phyloP scores from a whole-genome alignment of 345 rosid species.

The Bruguiera gymnorhiza region DNA sequence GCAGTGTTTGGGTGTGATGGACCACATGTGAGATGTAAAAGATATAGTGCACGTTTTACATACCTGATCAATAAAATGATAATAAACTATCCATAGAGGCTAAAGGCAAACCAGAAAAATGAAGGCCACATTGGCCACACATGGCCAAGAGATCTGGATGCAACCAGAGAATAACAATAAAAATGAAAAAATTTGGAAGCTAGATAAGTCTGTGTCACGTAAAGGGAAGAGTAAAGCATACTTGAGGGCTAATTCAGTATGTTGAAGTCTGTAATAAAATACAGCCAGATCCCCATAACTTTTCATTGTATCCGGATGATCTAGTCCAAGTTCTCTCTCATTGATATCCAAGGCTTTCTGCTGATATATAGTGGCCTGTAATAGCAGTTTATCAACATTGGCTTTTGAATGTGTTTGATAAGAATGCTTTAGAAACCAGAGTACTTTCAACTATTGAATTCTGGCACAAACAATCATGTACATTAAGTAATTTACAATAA shows the following conservation, averaged over 20 bases:
- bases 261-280: constrained; percentile 97
- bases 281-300: constrained; percentile 99
- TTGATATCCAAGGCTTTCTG: constrained; percentile 99
- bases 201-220: not conserved
- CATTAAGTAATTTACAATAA: constrained; percentile 7
- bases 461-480: not conserved
- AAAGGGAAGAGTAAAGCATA: constrained; percentile 36
- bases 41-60: constrained; percentile 96
- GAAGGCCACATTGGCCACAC: not conserved
- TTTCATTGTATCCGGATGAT: constrained; percentile 99
- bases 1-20: constrained; percentile 99
- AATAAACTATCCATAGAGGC: not conserved
- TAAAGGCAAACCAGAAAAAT: constrained; percentile 15
- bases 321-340: constrained; percentile 98
- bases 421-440: not conserved
- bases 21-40: constrained; percentile 93
- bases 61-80: constrained; percentile 52
- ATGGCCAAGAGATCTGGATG: not conserved
- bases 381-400: not conserved
- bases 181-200: not conserved
- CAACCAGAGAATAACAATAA: not conserved
- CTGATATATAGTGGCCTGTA: constrained; percentile 96
- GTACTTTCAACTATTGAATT: not conserved
- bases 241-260: constrained; percentile 97
- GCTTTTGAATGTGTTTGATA: not conserved